These are phyloP conservation scores for Sarocladiaceae sp. DNA, from an alignment of 2,329 filamentous ascomycete genomes.

Conservation along the genomic window DNA sequence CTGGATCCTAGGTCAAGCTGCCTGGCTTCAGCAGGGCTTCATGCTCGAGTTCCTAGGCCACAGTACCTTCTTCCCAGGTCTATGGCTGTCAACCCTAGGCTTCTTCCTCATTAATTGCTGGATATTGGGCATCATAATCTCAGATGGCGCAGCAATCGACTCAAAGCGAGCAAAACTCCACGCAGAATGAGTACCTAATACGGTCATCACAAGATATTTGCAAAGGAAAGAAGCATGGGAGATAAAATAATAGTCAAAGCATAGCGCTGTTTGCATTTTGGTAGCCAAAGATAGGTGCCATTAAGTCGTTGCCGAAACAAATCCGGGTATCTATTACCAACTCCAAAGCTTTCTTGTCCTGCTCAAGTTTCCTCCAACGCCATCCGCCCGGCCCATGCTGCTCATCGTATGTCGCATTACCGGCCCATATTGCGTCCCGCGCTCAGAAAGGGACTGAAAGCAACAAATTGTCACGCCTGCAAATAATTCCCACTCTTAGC, in stretches of 20 bases:
- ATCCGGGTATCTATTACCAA: constrained; percentile 6
- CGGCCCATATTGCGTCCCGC: not conserved
- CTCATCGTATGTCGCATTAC: not conserved
- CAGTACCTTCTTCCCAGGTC: constrained; percentile 79
- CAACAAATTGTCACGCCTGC: not conserved
- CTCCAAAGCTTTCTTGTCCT: too few species aligned
- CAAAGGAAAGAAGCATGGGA: not conserved
- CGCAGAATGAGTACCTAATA: constrained; percentile 1
- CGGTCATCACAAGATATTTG: too few species aligned
- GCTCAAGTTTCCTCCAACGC: too few species aligned
- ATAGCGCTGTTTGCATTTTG: not conserved
- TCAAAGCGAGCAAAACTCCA: not conserved
- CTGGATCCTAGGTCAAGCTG: constrained; percentile 73
- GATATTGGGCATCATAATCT: constrained; percentile 77
- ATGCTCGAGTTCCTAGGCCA: constrained; percentile 73
- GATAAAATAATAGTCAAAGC: not conserved
- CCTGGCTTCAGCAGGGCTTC: constrained; percentile 74
- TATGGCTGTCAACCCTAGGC: constrained; percentile 69
- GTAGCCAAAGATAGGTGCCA: not conserved
- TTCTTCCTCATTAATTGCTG: constrained; percentile 88
- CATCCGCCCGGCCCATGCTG: not conserved
- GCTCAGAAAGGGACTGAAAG: not conserved
- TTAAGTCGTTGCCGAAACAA: not conserved
- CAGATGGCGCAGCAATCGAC: constrained; percentile 45
- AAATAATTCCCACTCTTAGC: not conserved